A percentile compares a stretch with the other conserved stretches of the same genome.
These are phyloP conservation scores for Xylaria multiplex DNA, from an alignment of 2,329 filamentous ascomycete genomes.

Conservation along the genomic window DNA sequence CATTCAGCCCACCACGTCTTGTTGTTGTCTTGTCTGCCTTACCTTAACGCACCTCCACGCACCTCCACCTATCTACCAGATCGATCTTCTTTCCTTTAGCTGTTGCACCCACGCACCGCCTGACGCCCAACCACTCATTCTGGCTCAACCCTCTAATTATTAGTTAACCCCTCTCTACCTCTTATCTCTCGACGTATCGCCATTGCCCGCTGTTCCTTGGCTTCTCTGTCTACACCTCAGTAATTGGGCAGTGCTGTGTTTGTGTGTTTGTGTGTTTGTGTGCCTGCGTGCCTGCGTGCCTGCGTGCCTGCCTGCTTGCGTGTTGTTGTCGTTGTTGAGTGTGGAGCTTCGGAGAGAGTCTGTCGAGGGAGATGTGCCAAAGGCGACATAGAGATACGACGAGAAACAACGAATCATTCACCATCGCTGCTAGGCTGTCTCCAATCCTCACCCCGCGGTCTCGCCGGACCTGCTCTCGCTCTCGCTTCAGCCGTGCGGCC, in stretches of 20 bases:
- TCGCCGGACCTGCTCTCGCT: slow-evolving; percentile 17
- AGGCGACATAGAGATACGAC: slow-evolving; percentile 26
- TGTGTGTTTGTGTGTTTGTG: slow-evolving; percentile 10
- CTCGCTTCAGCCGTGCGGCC: slow-evolving; percentile 21
- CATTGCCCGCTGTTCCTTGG: slow-evolving; percentile 13
- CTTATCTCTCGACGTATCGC: slow-evolving; percentile 9
- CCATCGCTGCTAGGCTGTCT: slow-evolving; percentile 4
- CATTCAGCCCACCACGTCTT: slow-evolving; percentile 21
- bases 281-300: too few species aligned
- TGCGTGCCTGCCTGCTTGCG: too few species aligned
- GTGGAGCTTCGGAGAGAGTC: slow-evolving; percentile 28
- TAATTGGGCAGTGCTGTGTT: slow-evolving; percentile 28
- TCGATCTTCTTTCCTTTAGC: slow-evolving; percentile 16
- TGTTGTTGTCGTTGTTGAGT: slow-evolving; percentile 18
- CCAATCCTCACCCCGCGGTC: slow-evolving; percentile 6
- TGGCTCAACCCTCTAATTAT: slow-evolving; percentile 10
- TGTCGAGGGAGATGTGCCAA: slow-evolving; percentile 32
- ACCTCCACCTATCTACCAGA: slow-evolving; percentile 22
- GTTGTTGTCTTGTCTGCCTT: slow-evolving; percentile 27
- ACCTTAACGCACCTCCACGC: neutral
- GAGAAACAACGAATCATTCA: slow-evolving; percentile 25
- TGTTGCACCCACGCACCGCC: slow-evolving; percentile 24
- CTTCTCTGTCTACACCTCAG: slow-evolving; percentile 6
- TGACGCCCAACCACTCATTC: slow-evolving; percentile 24
- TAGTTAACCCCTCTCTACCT: slow-evolving; percentile 6